These are phyloP conservation scores for Acacia crassicarpa DNA, from an alignment of 306 rosid species.

Conservation along the genomic window DNA sequence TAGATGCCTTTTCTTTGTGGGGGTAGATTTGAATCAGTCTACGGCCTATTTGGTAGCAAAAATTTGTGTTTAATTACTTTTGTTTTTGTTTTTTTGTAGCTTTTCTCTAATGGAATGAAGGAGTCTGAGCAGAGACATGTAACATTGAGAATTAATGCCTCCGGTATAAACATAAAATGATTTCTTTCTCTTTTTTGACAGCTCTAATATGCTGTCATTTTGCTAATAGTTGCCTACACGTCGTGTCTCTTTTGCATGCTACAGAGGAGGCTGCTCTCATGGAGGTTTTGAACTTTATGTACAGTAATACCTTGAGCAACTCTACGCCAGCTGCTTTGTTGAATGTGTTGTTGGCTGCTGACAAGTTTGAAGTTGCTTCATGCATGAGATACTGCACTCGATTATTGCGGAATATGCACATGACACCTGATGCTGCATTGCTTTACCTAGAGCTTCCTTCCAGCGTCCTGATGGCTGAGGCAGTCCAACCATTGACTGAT, in stretches of 20 bases:
- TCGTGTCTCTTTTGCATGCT: constrained; percentile 28
- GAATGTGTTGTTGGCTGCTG: constrained; percentile 98
- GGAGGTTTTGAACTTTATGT: constrained; percentile 98
- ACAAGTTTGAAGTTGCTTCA: constrained; percentile 96
- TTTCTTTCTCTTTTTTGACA: background rate
- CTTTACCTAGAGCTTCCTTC: constrained; percentile 94
- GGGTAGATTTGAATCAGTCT: constrained; percentile 7
- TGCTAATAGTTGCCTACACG: constrained; percentile 18
- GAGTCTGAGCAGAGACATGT: constrained; percentile 94
- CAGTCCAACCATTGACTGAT: constrained; percentile 92
- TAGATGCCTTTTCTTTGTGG: constrained; percentile 31
- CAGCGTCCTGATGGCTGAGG: constrained; percentile 92
- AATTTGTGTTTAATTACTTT: constrained; percentile 14
- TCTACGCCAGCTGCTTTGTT: constrained; percentile 79
- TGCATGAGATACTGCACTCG: constrained; percentile 94
- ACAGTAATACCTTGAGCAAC: constrained; percentile 63
- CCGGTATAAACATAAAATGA: constrained; percentile 51
- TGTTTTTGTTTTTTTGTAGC: constrained; percentile 42
- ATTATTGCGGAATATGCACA: constrained; percentile 63
- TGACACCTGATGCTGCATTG: constrained; percentile 97
- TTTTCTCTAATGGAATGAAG: constrained; percentile 96
- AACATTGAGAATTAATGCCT: constrained; percentile 79
- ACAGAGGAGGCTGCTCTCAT: constrained; percentile 96
- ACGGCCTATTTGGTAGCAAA: constrained; percentile 5
- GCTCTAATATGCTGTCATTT: background rate